Percentiles rank a stretch among this genome's conserved stretches.
Evolutionary conservation across 495 filamentous ascomycete species (phyloP).

Genomic region (Neurospora discreta): DNA sequence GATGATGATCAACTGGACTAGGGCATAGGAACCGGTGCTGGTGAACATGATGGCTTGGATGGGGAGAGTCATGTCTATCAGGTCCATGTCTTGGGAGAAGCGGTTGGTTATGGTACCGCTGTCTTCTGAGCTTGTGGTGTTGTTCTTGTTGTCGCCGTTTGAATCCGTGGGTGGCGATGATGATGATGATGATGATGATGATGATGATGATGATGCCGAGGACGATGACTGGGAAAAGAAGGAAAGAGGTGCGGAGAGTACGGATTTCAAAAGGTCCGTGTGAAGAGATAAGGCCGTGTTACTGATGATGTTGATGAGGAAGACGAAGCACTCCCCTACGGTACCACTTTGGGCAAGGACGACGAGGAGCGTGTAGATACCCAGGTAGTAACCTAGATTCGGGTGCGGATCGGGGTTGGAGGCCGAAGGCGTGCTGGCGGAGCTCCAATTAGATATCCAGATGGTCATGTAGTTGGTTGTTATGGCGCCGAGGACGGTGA

Average conservation of each 20-base stretch:
- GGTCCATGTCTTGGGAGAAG: constrained; percentile 29
- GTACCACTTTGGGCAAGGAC: constrained; percentile 5
- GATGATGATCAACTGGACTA: constrained; percentile 22
- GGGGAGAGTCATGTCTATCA: constrained; percentile 18
- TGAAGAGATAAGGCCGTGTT: constrained; percentile 7
- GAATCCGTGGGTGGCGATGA: not conserved
- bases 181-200: no score
- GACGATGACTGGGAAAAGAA: not conserved
- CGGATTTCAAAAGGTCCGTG: constrained; percentile 1
- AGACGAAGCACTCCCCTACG: not conserved
- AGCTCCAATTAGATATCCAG: not conserved
- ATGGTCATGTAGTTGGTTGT: not conserved
- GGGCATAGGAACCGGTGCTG: not conserved
- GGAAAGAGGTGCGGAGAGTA: not conserved
- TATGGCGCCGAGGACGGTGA: not conserved
- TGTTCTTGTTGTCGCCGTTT: not conserved
- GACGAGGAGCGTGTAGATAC: constrained; percentile 44
- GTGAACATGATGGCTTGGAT: constrained; percentile 10
- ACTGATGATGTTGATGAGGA: constrained; percentile 3
- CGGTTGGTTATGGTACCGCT: constrained; percentile 20
- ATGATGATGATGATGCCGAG: no score
- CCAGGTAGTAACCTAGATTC: constrained; percentile 40
- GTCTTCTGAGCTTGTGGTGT: constrained; percentile 2
- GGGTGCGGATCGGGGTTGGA: constrained; percentile 26
- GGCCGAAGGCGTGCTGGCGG: not conserved